phyloP scores from a whole-genome alignment of 768 basidiomycete genomes.

The Pulveroboletus ravenelii region DNA sequence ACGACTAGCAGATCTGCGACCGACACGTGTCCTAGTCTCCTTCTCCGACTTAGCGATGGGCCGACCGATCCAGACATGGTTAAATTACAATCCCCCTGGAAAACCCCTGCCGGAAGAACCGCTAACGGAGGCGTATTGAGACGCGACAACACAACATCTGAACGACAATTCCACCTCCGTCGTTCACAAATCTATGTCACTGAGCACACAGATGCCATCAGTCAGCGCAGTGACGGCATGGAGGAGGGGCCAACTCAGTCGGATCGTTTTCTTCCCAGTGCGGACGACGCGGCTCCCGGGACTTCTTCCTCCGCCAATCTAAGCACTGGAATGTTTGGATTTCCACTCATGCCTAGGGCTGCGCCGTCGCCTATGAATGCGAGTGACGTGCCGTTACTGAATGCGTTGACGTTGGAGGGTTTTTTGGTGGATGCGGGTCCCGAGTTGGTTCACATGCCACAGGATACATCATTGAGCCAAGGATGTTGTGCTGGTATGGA shows the following conservation, averaged over 20 bases:
- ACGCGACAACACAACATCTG: not conserved
- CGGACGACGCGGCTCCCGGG: too few relatives aligned
- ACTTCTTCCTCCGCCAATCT: too few relatives aligned
- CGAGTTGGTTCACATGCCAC: too few relatives aligned
- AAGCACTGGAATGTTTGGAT: too few relatives aligned
- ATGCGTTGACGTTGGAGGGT: too few relatives aligned
- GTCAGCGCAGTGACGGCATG: not conserved
- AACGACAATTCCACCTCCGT: not conserved
- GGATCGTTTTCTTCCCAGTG: not conserved
- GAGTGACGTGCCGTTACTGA: too few relatives aligned
- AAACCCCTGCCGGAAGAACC: not conserved
- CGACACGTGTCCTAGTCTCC: not conserved
- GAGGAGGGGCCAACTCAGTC: not conserved
- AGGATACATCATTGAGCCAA: too few relatives aligned
- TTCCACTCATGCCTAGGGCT: too few relatives aligned
- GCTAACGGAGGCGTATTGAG: not conserved
- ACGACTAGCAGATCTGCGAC: not conserved
- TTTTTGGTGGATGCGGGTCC: too few relatives aligned
- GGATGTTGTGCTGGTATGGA: too few relatives aligned
- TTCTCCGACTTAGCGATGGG: conserved; percentile 4
- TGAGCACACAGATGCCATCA: not conserved
- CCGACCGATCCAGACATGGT: not conserved
- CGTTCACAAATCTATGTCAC: not conserved
- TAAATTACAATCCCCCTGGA: not conserved
- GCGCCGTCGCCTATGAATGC: too few relatives aligned